Conservation (phyloP, 805 yeast genomes). For the Barnettozyma sucrosica region DNA sequence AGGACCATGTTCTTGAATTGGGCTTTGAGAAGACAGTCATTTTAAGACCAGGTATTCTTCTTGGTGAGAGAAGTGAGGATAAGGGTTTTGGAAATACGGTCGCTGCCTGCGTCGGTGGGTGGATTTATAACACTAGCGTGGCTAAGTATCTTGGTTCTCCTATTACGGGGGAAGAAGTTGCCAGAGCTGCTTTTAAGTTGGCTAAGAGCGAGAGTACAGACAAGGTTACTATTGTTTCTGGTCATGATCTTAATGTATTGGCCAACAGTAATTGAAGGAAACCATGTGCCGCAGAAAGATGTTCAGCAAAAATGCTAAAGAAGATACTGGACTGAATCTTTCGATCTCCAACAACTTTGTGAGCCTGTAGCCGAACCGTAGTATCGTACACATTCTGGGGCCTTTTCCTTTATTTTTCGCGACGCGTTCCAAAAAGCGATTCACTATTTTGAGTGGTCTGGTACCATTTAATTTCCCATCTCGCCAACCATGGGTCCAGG, state of each 20-base stretch:
- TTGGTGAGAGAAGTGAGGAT: constrained; percentile 52
- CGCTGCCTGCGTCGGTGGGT: constrained; percentile 24
- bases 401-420: not conserved
- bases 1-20: constrained; percentile 55
- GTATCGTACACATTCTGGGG: too few species aligned
- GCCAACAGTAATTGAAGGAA: constrained; percentile 7
- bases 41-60: constrained; percentile 67
- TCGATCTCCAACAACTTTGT: not conserved
- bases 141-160: constrained; percentile 37
- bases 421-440: not conserved
- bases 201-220: constrained; percentile 17
- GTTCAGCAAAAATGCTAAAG: not conserved
- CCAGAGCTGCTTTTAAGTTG: constrained; percentile 42
- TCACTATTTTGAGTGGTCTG: not conserved
- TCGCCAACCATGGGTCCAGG: not conserved
- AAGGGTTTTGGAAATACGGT: constrained; percentile 35
- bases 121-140: constrained; percentile 30
- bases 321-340: too few species aligned
- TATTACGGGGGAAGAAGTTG: constrained; percentile 62
- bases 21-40: constrained; percentile 69
- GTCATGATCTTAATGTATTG: constrained; percentile 22
- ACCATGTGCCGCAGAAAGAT: not conserved
- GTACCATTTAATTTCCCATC: not conserved
- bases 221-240: constrained; percentile 28
- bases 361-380: not conserved